Base-by-base conservation (phyloP, 805 yeast genomes). In the Kodamaea hsintzibuensis region DNA sequence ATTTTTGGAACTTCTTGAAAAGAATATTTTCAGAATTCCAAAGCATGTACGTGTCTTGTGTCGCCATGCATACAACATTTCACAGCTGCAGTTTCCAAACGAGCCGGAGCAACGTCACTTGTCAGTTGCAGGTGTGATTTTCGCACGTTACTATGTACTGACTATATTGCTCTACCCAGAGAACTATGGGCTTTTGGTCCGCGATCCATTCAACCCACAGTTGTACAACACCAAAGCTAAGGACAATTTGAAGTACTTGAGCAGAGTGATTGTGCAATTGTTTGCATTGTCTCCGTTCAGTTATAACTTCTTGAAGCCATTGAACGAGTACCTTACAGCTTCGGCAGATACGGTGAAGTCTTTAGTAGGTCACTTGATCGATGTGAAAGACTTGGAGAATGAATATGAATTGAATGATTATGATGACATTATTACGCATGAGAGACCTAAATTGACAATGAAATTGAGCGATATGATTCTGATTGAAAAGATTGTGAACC, bases 291-390 rank as follows among this genome's bases (percentile, higher is more conserved):
- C 80, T 57, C 82, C 89, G 1, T 90, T 91, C 70, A 81, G 80
- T 12, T 84, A 88, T 59, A 82, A 85, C 47, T 90, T 83, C 66
- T 69, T 90, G 60, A 91, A 88, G 64, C 96, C 96, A 1, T 74
- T 90, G 63, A 89, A 89, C 66, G 92, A 88, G 44, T 89, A 82
- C 62, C 79, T 91, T 43, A 76, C 73, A 50, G 72, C 80, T 12
- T 78, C 83, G 7, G 70, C 73, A 6, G 84, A 76, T 7, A 72
- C 77, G 10, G 76, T 84, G 46, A 70, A 80, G 37, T 63, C 68
- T 0, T 65, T 82, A 7, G 69, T 87, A 50, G 70, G 68, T 46
- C 68, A 72, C 17, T 63, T 89, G 19, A 78, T 88, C 39, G 77
- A 81, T 53, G 70, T 86, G 37, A 76, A 79, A 19, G 83, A 81